Percentiles rank a stretch among this genome's conserved stretches.
Evolutionary conservation across 805 yeast species (phyloP).

Genomic region (Pichia gijzeniarum): DNA sequence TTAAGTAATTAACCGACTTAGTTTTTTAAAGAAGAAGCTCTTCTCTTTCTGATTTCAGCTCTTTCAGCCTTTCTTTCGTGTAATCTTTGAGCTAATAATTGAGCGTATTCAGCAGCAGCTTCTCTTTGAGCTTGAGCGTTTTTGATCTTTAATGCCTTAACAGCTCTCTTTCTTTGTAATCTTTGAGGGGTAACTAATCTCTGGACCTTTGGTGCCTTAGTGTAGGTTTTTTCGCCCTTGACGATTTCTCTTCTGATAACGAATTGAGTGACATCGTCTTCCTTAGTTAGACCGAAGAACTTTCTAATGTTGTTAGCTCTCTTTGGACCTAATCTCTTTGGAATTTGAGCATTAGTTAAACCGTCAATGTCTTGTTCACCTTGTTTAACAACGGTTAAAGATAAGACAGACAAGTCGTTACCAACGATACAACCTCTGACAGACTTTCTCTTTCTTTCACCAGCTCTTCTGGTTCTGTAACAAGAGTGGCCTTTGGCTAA

Average conservation of each 20-base stretch:
- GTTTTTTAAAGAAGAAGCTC: constrained; percentile 98
- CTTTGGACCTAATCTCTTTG: constrained; percentile 99
- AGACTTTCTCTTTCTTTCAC: constrained; percentile 99
- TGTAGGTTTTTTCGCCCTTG: constrained; percentile 97
- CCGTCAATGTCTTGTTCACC: constrained; percentile 96
- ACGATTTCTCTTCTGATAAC: constrained; percentile 97
- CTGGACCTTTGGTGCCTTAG: constrained; percentile 99
- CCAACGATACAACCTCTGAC: constrained; percentile 99
- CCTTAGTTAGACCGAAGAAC: constrained; percentile 97
- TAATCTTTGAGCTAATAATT: constrained; percentile 95
- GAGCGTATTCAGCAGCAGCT: constrained; percentile 99
- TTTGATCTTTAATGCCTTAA: constrained; percentile 86
- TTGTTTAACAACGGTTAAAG: constrained; percentile 91
- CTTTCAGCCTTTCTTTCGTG: constrained; percentile 97
- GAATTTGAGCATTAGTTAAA: constrained; percentile 87
- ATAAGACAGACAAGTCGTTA: constrained; percentile 91
- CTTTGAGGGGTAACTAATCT: constrained; percentile 99
- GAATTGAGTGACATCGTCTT: constrained; percentile 83
- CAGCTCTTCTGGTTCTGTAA: constrained; percentile 99
- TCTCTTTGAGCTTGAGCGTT: constrained; percentile 99
- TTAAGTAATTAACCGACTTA: constrained; percentile 22
- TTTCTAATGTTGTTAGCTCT: constrained; percentile 99
- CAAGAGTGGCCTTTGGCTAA: constrained; percentile 93
- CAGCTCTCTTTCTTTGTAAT: constrained; percentile 98
- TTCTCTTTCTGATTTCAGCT: constrained; percentile 99